Evolutionary conservation across 140 eudicot genomes (phyloP).

Genomic region (Eryngium alpinum): DNA sequence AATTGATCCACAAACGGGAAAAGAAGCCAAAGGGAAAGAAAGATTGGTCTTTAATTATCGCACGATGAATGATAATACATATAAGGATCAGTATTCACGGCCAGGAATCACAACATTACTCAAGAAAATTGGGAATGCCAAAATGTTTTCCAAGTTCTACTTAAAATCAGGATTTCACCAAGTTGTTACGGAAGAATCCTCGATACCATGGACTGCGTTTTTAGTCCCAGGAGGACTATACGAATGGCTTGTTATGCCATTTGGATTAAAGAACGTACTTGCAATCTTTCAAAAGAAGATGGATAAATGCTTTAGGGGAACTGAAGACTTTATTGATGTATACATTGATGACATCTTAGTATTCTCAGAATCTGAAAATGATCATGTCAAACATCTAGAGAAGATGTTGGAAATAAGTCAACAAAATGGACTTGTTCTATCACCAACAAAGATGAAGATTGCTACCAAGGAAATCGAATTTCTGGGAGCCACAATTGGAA

Average conservation of each 20-base stretch:
- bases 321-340: too few relatives aligned
- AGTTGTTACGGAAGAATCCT: background rate
- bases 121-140: background rate
- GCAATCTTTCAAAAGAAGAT: background rate
- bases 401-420: too few relatives aligned
- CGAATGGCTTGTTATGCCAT: background rate
- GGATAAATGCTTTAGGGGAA: too few relatives aligned
- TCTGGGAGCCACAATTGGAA: too few relatives aligned
- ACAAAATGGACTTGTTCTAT: too few relatives aligned
- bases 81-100: background rate
- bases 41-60: background rate
- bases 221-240: background rate
- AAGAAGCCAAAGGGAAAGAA: background rate
- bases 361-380: too few relatives aligned
- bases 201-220: background rate
- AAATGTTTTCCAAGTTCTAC: background rate
- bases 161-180: background rate
- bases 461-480: too few relatives aligned
- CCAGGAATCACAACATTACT: background rate
- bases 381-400: too few relatives aligned
- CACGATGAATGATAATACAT: background rate
- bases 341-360: too few relatives aligned
- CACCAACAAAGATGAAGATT: too few relatives aligned
- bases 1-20: background rate
- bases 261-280: background rate